A percentile compares a stretch with the other conserved stretches of the same genome.
phyloP scores from a whole-genome alignment of 129 eudicot species.

The Centrapalus pauciflorus region DNA sequence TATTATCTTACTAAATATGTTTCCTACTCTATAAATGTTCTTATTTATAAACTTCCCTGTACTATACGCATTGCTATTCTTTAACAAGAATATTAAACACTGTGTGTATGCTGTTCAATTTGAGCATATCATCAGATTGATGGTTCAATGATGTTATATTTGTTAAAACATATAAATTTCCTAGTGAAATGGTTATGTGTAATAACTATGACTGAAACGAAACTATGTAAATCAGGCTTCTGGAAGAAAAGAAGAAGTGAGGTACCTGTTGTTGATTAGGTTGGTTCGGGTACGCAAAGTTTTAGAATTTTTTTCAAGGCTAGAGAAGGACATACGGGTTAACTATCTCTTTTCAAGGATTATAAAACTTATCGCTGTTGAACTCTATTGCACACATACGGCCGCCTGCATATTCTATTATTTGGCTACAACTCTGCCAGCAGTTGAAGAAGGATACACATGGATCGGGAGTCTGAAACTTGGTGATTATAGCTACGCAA shows the following conservation, averaged over 20 bases:
- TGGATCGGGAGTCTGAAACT: conserved; percentile 91
- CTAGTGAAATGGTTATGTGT: background rate
- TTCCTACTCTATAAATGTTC: too few relatives aligned
- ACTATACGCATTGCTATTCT: too few relatives aligned
- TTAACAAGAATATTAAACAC: too few relatives aligned
- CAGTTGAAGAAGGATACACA: conserved; percentile 84
- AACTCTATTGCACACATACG: conserved; percentile 92
- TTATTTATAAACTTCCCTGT: too few relatives aligned
- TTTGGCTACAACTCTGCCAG: conserved; percentile 85
- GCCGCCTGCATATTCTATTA: conserved; percentile 97
- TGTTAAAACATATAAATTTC: too few relatives aligned
- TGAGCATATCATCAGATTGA: background rate
- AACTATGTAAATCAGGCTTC: conserved; percentile 46
- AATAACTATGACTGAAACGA: conserved; percentile 1
- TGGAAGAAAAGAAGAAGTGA: conserved; percentile 76
- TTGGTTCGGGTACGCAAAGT: conserved; percentile 77
- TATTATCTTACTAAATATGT: too few relatives aligned
- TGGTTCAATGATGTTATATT: background rate
- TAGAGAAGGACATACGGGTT: conserved; percentile 88
- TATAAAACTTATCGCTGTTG: conserved; percentile 73
- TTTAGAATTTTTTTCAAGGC: conserved; percentile 41
- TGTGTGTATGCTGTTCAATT: background rate
- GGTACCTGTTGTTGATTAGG: conserved; percentile 76
- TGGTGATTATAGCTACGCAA: conserved; percentile 77
- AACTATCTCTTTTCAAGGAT: conserved; percentile 85